Conservation (phyloP, 345 rosid genomes). For the Populus ilicifolia region DNA sequence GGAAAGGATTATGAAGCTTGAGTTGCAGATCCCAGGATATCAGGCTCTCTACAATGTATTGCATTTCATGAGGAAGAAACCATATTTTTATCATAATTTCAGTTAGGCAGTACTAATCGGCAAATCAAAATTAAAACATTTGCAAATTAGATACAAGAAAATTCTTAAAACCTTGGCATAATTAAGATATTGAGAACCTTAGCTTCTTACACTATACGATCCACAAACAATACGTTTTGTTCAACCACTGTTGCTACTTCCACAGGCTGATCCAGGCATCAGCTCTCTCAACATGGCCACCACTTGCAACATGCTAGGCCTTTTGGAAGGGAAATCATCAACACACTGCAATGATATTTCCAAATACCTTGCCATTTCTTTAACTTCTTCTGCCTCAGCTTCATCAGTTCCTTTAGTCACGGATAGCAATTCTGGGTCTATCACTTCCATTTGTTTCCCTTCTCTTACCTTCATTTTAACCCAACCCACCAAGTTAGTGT, state of each 20-base stretch:
- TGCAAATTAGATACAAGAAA: slow-evolving; percentile 33
- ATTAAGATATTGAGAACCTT: slow-evolving; percentile 19
- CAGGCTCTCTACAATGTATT: background rate
- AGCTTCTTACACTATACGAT: slow-evolving; percentile 16
- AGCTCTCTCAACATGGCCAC: slow-evolving; percentile 81
- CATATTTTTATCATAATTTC: background rate
- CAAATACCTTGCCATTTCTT: slow-evolving; percentile 79
- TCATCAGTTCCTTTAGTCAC: slow-evolving; percentile 42
- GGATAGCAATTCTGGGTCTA: slow-evolving; percentile 63
- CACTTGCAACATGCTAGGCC: slow-evolving; percentile 88
- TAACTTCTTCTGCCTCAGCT: slow-evolving; percentile 54
- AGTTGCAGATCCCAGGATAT: background rate
- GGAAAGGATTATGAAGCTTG: background rate
- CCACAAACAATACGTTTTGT: slow-evolving; percentile 16
- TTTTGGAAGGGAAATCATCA: slow-evolving; percentile 77
- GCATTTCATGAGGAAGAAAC: background rate
- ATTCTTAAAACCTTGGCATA: slow-evolving; percentile 13
- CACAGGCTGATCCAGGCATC: slow-evolving; percentile 52
- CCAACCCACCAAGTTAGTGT: slow-evolving; percentile 96
- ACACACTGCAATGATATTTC: slow-evolving; percentile 80
- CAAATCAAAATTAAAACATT: slow-evolving; percentile 9
- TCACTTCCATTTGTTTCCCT: slow-evolving; percentile 89
- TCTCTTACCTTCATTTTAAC: slow-evolving; percentile 79
- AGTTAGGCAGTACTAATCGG: background rate
- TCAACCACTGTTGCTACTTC: slow-evolving; percentile 59